Evolutionary conservation across 768 basidiomycete species (phyloP), one percentile per base, ranked within the genome.

Genomic region (Tubosaeta sp.): DNA sequence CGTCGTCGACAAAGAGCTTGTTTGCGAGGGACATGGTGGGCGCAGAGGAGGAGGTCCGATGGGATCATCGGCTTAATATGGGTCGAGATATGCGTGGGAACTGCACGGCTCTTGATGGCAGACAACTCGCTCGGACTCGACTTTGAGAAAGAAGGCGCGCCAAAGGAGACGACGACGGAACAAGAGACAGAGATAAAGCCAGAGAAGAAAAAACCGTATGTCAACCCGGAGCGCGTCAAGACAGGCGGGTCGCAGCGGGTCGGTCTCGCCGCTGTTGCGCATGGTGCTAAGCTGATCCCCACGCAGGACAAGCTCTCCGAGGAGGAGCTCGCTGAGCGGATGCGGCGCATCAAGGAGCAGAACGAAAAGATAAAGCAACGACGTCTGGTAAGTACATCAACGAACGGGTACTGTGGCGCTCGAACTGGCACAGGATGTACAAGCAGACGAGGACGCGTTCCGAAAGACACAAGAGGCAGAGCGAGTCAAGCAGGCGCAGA

Each of bases 1-100:
- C 76, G 72, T 98, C 95, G 55, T 84, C 88, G 73, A 98, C 90
- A 55, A 89, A 80, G 59, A 98, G 82, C 71, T 97, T 98, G 75
- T 86, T 93, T 22, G 94, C 85, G 69, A 98, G 87, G 52, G 94
- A 96, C 94, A 97, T 86, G 60, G 65, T 79, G 54, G 71, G 54
- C 53, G 68, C 24, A 19, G 46, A 21, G 24, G 42, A 52, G 47
- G 39, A 32, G 36, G 7, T 27, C 24, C 31, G 40, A 21, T 8
- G 9, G 9, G 36, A 21, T 14, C 10, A 29, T 24, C 13, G 38
- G 40, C 39, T 39, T 49, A 30, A 54, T 54, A 54, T 29, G 43
- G 51, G 59, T 60, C 54, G 55, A 35, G 41, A 51, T 38, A 11
- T 41, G 51, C 68, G 60, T 61, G 64, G 63, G 61, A 62, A 48